Percentiles rank a stretch among this genome's conserved stretches.
These are phyloP conservation scores for Aspergillus glaucus DNA, from an alignment of 2,329 filamentous ascomycete genomes.

Conservation along the genomic window DNA sequence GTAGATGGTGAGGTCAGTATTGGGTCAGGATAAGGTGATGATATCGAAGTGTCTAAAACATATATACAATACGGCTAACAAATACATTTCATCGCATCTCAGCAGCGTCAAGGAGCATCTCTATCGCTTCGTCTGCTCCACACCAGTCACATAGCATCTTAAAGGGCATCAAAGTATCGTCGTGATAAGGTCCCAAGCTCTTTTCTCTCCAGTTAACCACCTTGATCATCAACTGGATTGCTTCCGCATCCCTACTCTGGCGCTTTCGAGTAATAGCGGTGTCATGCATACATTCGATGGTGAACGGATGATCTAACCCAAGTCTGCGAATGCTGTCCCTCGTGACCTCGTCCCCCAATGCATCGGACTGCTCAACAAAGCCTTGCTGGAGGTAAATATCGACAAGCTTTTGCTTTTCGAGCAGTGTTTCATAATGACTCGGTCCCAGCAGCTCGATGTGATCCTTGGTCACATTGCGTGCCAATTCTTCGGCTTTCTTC, in stretches of 20 bases:
- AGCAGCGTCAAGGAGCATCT: constrained; percentile 6
- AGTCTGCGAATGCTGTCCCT: constrained; percentile 5
- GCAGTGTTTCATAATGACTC: neutral
- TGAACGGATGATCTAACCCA: constrained; percentile 8
- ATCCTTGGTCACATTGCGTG: neutral
- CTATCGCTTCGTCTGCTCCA: constrained; percentile 2
- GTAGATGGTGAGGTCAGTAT: no score
- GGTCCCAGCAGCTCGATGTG: neutral
- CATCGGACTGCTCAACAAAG: constrained; percentile 4
- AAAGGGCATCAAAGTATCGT: constrained; percentile 4
- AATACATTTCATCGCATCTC: neutral
- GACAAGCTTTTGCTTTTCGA: neutral
- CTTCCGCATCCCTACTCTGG: constrained; percentile 3
- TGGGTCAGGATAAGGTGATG: neutral
- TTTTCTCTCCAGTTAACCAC: constrained; percentile 1
- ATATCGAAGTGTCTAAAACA: neutral
- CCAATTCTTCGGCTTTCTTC: constrained; percentile 2
- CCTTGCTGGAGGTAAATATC: neutral
- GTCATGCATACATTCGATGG: constrained; percentile 1
- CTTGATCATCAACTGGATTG: constrained; percentile 4
- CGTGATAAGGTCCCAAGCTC: constrained; percentile 5
- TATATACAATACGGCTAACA: neutral
- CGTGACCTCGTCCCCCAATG: constrained; percentile 6
- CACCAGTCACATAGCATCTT: constrained; percentile 7
- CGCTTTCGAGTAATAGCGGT: constrained; percentile 4